These are phyloP conservation scores for Aspergillus sp. DNA, from an alignment of 2,329 filamentous ascomycete genomes.

Conservation along the genomic window DNA sequence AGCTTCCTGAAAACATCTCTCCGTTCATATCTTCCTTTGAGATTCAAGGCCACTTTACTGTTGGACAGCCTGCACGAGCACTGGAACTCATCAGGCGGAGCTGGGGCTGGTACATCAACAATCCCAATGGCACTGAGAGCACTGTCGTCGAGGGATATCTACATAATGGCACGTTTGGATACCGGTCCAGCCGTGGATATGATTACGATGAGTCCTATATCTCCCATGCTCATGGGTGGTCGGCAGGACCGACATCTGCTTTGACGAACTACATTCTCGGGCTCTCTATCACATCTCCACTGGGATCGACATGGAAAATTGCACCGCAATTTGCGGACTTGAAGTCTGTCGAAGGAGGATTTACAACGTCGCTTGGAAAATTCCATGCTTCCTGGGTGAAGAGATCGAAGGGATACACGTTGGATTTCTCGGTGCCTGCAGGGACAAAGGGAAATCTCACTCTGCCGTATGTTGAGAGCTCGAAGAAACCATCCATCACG, in stretches of 20 bases:
- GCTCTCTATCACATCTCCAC: constrained; percentile 34
- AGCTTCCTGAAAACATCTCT: constrained; percentile 54
- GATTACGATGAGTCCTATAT: constrained; percentile 42
- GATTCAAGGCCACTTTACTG: constrained; percentile 52
- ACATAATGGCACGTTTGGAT: constrained; percentile 53
- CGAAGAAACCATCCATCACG: constrained; percentile 18
- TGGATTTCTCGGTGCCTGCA: constrained; percentile 17
- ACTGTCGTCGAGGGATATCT: constrained; percentile 59
- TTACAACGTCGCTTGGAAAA: constrained; percentile 41
- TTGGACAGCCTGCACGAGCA: constrained; percentile 46
- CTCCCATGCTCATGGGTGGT: constrained; percentile 42
- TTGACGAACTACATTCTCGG: constrained; percentile 44
- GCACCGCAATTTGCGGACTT: constrained; percentile 43
- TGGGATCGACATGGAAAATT: constrained; percentile 40
- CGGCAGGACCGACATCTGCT: constrained; percentile 37
- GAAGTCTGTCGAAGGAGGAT: constrained; percentile 40
- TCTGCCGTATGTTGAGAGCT: constrained; percentile 15
- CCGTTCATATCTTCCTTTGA: constrained; percentile 58
- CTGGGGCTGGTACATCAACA: constrained; percentile 59
- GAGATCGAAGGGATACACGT: constrained; percentile 9
- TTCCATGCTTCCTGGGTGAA: constrained; percentile 27
- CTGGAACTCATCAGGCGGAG: constrained; percentile 51
- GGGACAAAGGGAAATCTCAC: constrained; percentile 17
- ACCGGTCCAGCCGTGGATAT: constrained; percentile 51
- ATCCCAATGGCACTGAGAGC: constrained; percentile 53